Base-by-base conservation (phyloP, 208 protist species). In the Leishmania mexicana region DNA sequence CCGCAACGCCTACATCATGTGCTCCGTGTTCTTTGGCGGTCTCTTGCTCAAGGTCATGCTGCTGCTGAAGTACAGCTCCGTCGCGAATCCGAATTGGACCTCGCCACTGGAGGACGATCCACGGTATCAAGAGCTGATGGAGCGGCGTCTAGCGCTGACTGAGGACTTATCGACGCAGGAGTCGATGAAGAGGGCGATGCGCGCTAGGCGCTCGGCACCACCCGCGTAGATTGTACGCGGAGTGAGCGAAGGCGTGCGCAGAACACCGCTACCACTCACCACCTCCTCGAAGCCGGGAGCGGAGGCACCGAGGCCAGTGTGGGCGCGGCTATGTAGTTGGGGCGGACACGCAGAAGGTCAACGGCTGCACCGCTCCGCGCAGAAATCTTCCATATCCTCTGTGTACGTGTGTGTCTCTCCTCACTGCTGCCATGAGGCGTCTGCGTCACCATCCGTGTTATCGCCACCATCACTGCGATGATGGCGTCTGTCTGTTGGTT, bases 1-100 rank as follows among this genome's bases (percentile, higher is more conserved):
- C 42, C 89, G 91, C 13, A 97, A 94, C 83, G 90, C 94, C 21
- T 95, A 94, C 79, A 79, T 95, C 64, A 92, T 85, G 76, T 95
- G 88, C 81, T 88, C 84, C 3, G 60, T 95, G 53, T 51, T 95
- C 31, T 96, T 95, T 65, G 87, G 88, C 0, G 92, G 88, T 0
- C 79, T 96, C 5, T 1, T 96, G 35, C 90, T 96, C 71, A 95
- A 95, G 79, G n/a, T 83, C 8, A 72, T 86, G 5, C 75, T 96
- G 35, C 78, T 91, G 38, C 40, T 85, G 24, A 86, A 85, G 38
- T 96, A 90, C 76, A 92, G 89, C 83, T 86, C 84, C 19, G 79
- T 90, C 19, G 60, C 72, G 11, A 84, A 79, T 38, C 74, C 77
- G 38, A 70, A 83, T 54, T 68, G 38, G 38, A 64, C 70, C 8